Evolutionary conservation across 148 eudicot species (phyloP), one percentile per base, ranked within the genome.

Genomic region (Rhododendron vialii): DNA sequence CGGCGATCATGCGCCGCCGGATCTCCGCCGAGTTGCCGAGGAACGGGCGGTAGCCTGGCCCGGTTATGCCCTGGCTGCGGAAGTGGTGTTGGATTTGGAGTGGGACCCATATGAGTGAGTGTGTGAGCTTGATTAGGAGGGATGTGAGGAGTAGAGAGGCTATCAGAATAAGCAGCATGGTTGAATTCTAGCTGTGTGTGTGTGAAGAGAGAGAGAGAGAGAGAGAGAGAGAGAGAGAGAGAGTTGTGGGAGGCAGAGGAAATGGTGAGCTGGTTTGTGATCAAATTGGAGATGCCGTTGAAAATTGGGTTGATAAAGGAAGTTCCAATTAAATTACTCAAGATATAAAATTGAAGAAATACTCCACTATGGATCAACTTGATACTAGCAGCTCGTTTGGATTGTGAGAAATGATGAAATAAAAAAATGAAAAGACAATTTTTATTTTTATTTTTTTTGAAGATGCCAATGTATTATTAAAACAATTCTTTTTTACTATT

Each of bases 31-130:
- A 73, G 93, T 94, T 95, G 0, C 94, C 96, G 51, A 85, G 50
- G 77, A 93, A 86, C 36, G 92, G 96, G 75, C 90, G 90, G 93
- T 93, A 94, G 81, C 86, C 67, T 11, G 98, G 98, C 67, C 98
- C 98, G 1, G 7, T 0, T 17, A 95, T 33, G 38, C 93, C 93
- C 87, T 95, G 98, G 33, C 48, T 83, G 47, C 30, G 50, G 90
- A 93, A 93, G 90, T 92, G 93, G 28, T 57, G 86, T 26, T 86
- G 93, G 86, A 93, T 73, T 80, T 81, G 90, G 81, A 92, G 84
- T 55, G 98, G 98, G 84, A 86, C 78, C 93, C 92, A 93, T 47
- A 92, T 24, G 85, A 89, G 14, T 24, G 89, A 53, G 92, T 89
- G 86, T 50, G 84, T 7, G 77, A 91, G 89, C 61, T 86, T 92